A percentile compares a stretch with the other conserved stretches of the same genome.
phyloP scores from a whole-genome alignment of 345 rosid species.

The Citrus australasica region DNA sequence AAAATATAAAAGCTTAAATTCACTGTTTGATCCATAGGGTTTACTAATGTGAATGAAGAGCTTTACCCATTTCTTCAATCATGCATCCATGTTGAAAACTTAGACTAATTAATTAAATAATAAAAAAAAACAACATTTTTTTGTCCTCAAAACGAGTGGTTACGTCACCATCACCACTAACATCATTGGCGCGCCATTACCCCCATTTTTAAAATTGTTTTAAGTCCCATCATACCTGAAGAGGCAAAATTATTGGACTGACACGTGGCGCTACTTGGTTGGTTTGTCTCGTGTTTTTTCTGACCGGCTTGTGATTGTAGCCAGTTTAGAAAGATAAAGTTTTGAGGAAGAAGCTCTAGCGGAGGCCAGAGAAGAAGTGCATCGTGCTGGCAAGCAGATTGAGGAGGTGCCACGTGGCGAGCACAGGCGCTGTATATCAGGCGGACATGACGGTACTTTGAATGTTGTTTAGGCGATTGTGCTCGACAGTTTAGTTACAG shows the following conservation, averaged over 20 bases:
- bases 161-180: neutral
- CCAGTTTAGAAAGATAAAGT: too few relatives aligned
- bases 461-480: slow-evolving; percentile 24
- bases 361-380: too few relatives aligned
- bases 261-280: neutral
- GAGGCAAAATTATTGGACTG: too few relatives aligned
- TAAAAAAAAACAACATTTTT: neutral
- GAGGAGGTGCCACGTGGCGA: slow-evolving; percentile 17
- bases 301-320: neutral
- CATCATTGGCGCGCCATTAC: too few relatives aligned
- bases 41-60: too few relatives aligned
- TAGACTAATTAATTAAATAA: too few relatives aligned
- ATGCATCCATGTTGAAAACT: too few relatives aligned
- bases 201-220: too few relatives aligned
- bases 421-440: slow-evolving; percentile 11
- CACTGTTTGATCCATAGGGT: too few relatives aligned
- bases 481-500: neutral
- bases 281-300: neutral
- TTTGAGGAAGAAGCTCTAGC: neutral
- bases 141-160: neutral
- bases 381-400: neutral
- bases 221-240: too few relatives aligned
- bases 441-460: slow-evolving; percentile 30
- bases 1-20: too few relatives aligned
- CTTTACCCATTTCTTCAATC: too few relatives aligned